phyloP scores from a whole-genome alignment of 73 alveolate species.

The Uronychia binucleata region DNA sequence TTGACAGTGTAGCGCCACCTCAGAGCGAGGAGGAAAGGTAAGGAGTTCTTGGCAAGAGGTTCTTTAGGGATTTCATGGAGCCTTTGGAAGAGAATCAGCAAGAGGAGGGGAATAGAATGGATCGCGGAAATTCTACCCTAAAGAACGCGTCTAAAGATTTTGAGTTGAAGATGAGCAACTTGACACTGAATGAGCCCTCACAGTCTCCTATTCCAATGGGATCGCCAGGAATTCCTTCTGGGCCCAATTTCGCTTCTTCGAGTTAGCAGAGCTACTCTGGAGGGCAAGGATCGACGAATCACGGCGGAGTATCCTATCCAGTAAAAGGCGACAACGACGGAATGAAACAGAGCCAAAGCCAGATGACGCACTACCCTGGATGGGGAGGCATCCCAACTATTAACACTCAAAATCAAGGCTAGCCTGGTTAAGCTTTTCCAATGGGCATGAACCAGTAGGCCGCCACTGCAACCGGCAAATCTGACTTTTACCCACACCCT shows the following conservation, averaged over 20 bases:
- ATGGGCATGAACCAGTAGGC: too few relatives aligned
- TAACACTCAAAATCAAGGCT: too few relatives aligned
- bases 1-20: not conserved
- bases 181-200: constrained; percentile 22
- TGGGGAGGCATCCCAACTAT: too few relatives aligned
- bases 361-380: too few relatives aligned
- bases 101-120: too few relatives aligned
- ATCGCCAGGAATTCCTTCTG: not conserved
- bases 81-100: constrained; percentile 46
- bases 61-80: constrained; percentile 30
- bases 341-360: too few relatives aligned
- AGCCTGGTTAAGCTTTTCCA: too few relatives aligned
- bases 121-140: not conserved
- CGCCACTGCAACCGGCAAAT: too few relatives aligned
- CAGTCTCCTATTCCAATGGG: constrained; percentile 4
- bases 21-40: not conserved
- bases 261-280: too few relatives aligned
- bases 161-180: constrained; percentile 47
- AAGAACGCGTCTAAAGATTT: constrained; percentile 13
- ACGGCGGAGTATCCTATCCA: not conserved
- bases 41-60: not conserved
- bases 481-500: too few relatives aligned
- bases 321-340: not conserved
- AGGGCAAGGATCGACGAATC: not conserved
- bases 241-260: too few relatives aligned